Conservation (phyloP, 768 basidiomycete genomes). For the Solioccasus polychromus region DNA sequence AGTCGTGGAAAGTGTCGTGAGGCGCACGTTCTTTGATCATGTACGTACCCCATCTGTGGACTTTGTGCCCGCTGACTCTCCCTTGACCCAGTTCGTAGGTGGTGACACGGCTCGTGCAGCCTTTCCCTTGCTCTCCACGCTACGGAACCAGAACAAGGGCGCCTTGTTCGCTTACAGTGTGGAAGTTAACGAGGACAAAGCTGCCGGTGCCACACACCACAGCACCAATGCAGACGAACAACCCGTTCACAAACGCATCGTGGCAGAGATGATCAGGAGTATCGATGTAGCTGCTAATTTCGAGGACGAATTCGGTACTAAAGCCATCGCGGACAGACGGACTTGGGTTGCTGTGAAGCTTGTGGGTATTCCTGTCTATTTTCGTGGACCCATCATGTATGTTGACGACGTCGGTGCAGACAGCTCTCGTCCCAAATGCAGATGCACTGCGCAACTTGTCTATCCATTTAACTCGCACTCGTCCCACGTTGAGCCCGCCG, state of each 20-base stretch:
- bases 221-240: slow-evolving; percentile 18
- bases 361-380: slow-evolving; percentile 38
- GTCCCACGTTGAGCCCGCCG: slow-evolving; percentile 28
- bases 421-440: slow-evolving; percentile 65
- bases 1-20: slow-evolving; percentile 66
- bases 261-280: slow-evolving; percentile 72
- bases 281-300: slow-evolving; percentile 82
- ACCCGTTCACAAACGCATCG: slow-evolving; percentile 56
- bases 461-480: slow-evolving; percentile 47
- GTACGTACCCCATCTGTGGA: slow-evolving; percentile 33
- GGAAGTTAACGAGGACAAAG: slow-evolving; percentile 69
- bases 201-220: slow-evolving; percentile 28
- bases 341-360: slow-evolving; percentile 89
- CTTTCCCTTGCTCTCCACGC: slow-evolving; percentile 56
- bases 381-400: background rate
- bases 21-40: slow-evolving; percentile 84
- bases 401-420: slow-evolving; percentile 36
- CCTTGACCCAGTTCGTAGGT: slow-evolving; percentile 70
- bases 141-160: slow-evolving; percentile 71
- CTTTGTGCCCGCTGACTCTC: background rate
- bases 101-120: slow-evolving; percentile 76
- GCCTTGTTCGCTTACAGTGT: slow-evolving; percentile 81
- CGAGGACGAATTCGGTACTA: slow-evolving; percentile 47
- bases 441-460: slow-evolving; percentile 62
- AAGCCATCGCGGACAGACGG: slow-evolving; percentile 39